Base-by-base conservation (phyloP, 1,284 basidiomycete genomes). In the Bondarzewia mesenterica region DNA sequence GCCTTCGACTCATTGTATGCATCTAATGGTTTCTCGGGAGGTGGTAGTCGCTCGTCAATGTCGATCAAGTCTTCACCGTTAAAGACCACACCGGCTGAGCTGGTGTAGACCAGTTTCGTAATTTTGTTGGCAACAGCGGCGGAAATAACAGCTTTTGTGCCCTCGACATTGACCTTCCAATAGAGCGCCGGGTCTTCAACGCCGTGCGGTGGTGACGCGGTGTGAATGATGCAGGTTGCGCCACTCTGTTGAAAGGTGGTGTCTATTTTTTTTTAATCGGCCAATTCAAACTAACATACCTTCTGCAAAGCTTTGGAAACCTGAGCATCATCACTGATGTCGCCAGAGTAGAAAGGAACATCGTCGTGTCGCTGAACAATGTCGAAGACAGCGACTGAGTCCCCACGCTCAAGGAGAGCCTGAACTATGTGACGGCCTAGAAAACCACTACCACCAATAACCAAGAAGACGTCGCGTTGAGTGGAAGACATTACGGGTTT, bases 1-100 rank as follows among this genome's bases (percentile, higher is more conserved):
- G 89, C 89, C 69, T 99, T 99, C n/a, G 93, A 94, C 56, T 91
- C 88, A 63, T 94, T 97, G 69, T 99, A 99, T 0, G 89, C 85
- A 64, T 98, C 94, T 63, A 95, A 75, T 1, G 86, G 78, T 42
- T 78, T 77, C 37, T 78, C 75, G 0, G 93, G 93, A 57, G 80
- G 80, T 0, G 83, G 80, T 45, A 91, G 64, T 15, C 95, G 82
- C 69, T 99, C 96, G 66, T 99, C 96, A 27, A 89, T 80, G 61
- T 94, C 85, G 56, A 90, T 77, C 42, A 95, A 73, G 63, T 91
- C 82, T 18, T 70, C 66, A 0, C 94, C 94, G 53, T 89, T 85
- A 69, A 93, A 98, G 5, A 94, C 82, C 18, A 98, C 92, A 43
- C 93, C 90, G 2, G 93, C 94, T 42, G 90, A 94, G 57, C 89